A percentile compares a stretch with the other conserved stretches of the same genome.
phyloP scores from a whole-genome alignment of 73 alveolate genomes.

The Symbiodinium pilosum region DNA sequence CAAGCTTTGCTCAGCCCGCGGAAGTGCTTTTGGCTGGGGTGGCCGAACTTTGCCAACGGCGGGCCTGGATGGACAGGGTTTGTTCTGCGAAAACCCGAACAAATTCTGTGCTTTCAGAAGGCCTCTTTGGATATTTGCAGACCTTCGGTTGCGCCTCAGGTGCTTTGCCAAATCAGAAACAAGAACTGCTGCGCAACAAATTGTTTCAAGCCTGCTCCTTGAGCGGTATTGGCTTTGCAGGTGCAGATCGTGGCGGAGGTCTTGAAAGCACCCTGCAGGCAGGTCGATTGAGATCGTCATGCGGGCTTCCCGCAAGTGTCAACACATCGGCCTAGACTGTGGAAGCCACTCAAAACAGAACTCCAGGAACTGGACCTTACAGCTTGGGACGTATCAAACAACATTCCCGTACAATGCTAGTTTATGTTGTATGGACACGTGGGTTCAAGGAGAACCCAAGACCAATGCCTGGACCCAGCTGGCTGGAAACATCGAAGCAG shows the following conservation, averaged over 20 bases:
- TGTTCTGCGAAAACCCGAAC: neutral
- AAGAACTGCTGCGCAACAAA: no score
- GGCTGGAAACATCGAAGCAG: no score
- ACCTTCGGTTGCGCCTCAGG: slow-evolving; percentile 65
- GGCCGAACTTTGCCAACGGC: slow-evolving; percentile 91
- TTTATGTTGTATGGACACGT: no score
- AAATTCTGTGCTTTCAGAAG: neutral
- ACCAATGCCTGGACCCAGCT: no score
- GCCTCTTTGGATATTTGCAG: slow-evolving; percentile 77
- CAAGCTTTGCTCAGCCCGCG: slow-evolving; percentile 73
- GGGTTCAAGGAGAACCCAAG: no score
- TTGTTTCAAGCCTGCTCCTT: slow-evolving; percentile 38
- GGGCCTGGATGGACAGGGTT: no score
- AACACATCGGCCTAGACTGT: slow-evolving; percentile 95
- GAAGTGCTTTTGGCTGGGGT: slow-evolving; percentile 76
- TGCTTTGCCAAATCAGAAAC: no score
- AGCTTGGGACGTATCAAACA: neutral
- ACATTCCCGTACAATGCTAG: no score
- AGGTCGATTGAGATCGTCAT: no score
- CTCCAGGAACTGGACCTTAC: slow-evolving; percentile 88
- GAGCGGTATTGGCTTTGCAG: slow-evolving; percentile 83
- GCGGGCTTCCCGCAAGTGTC: no score
- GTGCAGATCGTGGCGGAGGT: slow-evolving; percentile 84
- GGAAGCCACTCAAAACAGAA: slow-evolving; percentile 93
- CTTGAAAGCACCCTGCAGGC: slow-evolving; percentile 68